Percentiles rank a stretch among this genome's conserved stretches.
These are phyloP conservation scores for Yamadazyma dendronema DNA, from an alignment of 1,139 yeast species.

Conservation along the genomic window DNA sequence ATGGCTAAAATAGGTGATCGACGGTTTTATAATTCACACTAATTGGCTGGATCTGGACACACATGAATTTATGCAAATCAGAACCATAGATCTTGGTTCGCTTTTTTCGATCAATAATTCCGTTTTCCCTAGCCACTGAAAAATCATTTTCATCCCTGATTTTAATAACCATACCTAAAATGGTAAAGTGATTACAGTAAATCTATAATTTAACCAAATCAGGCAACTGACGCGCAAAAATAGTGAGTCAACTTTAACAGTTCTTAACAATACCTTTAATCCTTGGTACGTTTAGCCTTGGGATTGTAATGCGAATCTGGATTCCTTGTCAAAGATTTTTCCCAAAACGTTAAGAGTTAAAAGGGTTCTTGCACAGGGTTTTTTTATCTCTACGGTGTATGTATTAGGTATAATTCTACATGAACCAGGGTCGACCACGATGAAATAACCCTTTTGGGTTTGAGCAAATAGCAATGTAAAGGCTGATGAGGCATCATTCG, in stretches of 20 bases:
- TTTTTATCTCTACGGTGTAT: background rate
- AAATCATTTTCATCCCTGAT: background rate
- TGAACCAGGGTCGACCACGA: background rate
- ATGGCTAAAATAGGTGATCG: too few relatives aligned
- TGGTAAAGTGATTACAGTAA: background rate
- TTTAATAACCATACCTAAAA: background rate
- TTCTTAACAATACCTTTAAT: background rate
- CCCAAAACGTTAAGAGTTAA: background rate
- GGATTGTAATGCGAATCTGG: background rate
- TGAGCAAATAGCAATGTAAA: background rate
- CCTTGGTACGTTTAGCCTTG: background rate
- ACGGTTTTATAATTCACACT: too few relatives aligned
- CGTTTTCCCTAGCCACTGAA: background rate
- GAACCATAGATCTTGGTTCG: background rate
- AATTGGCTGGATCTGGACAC: too few relatives aligned
- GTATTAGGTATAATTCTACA: too few relatives aligned
- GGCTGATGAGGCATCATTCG: background rate
- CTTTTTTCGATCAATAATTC: background rate
- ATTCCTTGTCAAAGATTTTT: background rate
- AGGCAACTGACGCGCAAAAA: background rate
- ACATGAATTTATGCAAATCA: background rate
- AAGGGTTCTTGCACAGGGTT: slow-evolving; percentile 1
- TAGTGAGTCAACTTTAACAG: background rate
- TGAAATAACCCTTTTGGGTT: background rate
- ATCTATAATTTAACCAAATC: background rate